A percentile compares a stretch with the other conserved stretches of the same genome.
phyloP scores from a whole-genome alignment of 2,329 filamentous ascomycete species.

The Dryadomyces sulphureus region DNA sequence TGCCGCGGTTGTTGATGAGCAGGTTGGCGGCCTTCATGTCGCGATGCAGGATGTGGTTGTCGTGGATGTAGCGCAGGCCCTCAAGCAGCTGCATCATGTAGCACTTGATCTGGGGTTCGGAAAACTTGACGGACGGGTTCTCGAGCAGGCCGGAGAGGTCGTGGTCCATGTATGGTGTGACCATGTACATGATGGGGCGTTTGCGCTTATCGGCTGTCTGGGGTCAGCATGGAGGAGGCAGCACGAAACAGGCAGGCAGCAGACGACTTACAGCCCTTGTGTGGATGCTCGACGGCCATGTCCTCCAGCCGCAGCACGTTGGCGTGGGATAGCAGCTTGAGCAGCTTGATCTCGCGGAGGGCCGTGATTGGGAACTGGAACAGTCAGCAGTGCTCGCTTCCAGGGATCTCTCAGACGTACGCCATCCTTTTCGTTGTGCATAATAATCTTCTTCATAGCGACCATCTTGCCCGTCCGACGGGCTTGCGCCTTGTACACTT shows the following conservation, averaged over 20 bases:
- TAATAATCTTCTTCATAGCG: constrained; percentile 95
- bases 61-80: constrained; percentile 80
- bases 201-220: constrained; percentile 59
- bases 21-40: constrained; percentile 99
- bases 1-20: constrained; percentile 84
- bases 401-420: constrained; percentile 22
- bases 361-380: constrained; percentile 87
- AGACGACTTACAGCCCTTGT: constrained; percentile 37
- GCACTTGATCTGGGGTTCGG: constrained; percentile 88
- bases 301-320: constrained; percentile 83
- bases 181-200: constrained; percentile 91
- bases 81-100: constrained; percentile 90
- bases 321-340: constrained; percentile 84
- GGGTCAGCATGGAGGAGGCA: background rate
- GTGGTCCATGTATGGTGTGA: constrained; percentile 97
- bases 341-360: constrained; percentile 88
- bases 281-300: constrained; percentile 79
- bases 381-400: background rate
- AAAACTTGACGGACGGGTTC: constrained; percentile 80
- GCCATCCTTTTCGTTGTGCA: constrained; percentile 98
- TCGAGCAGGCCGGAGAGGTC: constrained; percentile 94
- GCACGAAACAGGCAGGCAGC: background rate
- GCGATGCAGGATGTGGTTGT: constrained; percentile 77
- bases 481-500: constrained; percentile 81
- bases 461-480: constrained; percentile 61